These are phyloP conservation scores for Arabidopsis lyrata DNA, from an alignment of 441 rosid species.

Conservation along the genomic window DNA sequence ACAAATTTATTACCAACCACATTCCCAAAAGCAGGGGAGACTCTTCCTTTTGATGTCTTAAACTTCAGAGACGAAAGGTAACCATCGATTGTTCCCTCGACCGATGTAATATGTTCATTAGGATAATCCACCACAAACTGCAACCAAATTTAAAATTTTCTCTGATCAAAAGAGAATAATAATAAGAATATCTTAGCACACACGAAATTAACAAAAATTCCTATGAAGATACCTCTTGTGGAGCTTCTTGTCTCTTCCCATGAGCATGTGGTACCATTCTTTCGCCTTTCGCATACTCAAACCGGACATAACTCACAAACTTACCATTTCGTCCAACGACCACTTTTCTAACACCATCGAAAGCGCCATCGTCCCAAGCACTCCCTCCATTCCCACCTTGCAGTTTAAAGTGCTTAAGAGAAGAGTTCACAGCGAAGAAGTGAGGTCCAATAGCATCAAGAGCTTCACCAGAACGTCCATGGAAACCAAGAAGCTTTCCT, in stretches of 20 bases:
- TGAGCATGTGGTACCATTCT: constrained; percentile 32
- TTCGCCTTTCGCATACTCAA: constrained; percentile 38
- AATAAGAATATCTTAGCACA: background rate
- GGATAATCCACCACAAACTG: constrained; percentile 42
- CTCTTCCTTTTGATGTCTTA: constrained; percentile 40
- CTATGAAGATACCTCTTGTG: constrained; percentile 25
- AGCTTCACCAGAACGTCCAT: constrained; percentile 41
- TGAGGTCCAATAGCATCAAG: constrained; percentile 43
- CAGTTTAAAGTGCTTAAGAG: constrained; percentile 22
- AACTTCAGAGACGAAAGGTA: constrained; percentile 30
- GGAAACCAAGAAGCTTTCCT: constrained; percentile 44
- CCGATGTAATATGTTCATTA: constrained; percentile 37
- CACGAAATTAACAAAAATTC: background rate
- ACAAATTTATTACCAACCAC: constrained; percentile 33
- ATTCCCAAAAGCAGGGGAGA: constrained; percentile 36
- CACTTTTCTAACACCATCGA: constrained; percentile 39
- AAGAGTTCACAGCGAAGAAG: constrained; percentile 18
- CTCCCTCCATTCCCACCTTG: constrained; percentile 39
- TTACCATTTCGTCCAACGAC: constrained; percentile 24
- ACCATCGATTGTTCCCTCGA: constrained; percentile 40
- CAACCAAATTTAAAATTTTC: background rate
- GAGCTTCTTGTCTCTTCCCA: constrained; percentile 30
- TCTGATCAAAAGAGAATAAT: background rate
- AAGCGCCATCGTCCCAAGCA: constrained; percentile 45
- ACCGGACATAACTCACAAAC: constrained; percentile 25